Evolutionary conservation across 148 eudicot genomes (phyloP), one percentile per base, ranked within the genome.

Genomic region (Camellia sinensis): DNA sequence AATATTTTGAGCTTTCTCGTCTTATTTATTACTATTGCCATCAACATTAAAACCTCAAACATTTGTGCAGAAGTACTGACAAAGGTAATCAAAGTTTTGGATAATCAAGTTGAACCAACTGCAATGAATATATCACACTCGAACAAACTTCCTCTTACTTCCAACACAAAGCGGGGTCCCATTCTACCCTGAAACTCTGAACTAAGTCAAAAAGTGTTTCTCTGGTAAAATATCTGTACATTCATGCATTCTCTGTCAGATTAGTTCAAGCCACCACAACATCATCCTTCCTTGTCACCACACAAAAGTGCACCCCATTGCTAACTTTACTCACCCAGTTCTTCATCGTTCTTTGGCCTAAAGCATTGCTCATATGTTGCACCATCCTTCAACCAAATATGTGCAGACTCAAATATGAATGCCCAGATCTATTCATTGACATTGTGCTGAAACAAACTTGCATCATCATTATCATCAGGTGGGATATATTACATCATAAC

Each of bases 401-500:
- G 67, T 11, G 5, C 67, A 45, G 69, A 21, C 6, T 69, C 57
- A 19, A 44, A 76, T 18, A 6, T 45, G 69, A 44, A 63, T 66
- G 4, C 11, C 62, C 46, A 59, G 43, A 56, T 61, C 17, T 60
- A 61, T 15, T 29, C 37, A 29, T 29, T 29, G 37, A 29, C 37
- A 29, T 29, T 29, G 37, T 29, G 37, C 37, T 29, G 37, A 29
- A 29, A 29, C 37, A 66, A 15, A 52, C 75, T 18, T 74, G 40
- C 44, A 63, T 52, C 15, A 40, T 17, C 7, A n/a, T 44, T 54
- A 10, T 40, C 6, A 81, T 60, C 50, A 72, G 21, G 5, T 45
- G 18, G 57, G 67, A 41, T 29, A 29, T 29, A 29, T 29, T 29
- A 79, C 10, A 78, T 85, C 57, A 96, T 77, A 96, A 81, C 81